Evolutionary conservation across 148 eudicot genomes (phyloP).

Genomic region (Tetragonia tetragonoides): DNA sequence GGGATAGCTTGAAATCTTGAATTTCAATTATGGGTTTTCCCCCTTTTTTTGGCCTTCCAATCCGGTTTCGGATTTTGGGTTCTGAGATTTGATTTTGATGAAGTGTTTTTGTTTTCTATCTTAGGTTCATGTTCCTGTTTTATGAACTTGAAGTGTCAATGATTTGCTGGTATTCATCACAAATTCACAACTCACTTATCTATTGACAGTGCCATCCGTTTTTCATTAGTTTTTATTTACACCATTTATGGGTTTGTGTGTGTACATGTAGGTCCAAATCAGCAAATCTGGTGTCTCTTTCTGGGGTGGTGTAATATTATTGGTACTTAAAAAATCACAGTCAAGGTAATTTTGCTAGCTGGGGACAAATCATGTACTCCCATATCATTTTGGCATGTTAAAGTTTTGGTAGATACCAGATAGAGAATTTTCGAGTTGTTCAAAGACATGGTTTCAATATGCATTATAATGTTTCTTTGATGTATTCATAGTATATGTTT

Average conservation of each 20-base stretch:
- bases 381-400: not conserved
- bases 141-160: not conserved
- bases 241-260: not conserved
- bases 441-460: not conserved
- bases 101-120: not conserved
- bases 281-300: not conserved
- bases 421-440: not conserved
- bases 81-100: constrained; percentile 8
- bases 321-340: not conserved
- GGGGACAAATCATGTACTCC: not conserved
- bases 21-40: not conserved
- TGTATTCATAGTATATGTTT: not conserved
- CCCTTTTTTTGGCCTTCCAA: not conserved
- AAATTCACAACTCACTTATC: no score
- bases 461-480: not conserved
- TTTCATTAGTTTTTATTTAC: not conserved
- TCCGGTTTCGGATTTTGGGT: not conserved
- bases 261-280: not conserved
- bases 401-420: not conserved
- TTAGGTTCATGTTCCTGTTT: not conserved
- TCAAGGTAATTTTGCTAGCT: not conserved
- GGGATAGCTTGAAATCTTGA: constrained; percentile 1
- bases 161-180: not conserved
- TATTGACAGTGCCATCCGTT: not conserved
- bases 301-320: not conserved